A percentile compares a stretch with the other conserved stretches of the same genome.
phyloP scores from a whole-genome alignment of 805 yeast species.

The Ogataea chonburiensis region DNA sequence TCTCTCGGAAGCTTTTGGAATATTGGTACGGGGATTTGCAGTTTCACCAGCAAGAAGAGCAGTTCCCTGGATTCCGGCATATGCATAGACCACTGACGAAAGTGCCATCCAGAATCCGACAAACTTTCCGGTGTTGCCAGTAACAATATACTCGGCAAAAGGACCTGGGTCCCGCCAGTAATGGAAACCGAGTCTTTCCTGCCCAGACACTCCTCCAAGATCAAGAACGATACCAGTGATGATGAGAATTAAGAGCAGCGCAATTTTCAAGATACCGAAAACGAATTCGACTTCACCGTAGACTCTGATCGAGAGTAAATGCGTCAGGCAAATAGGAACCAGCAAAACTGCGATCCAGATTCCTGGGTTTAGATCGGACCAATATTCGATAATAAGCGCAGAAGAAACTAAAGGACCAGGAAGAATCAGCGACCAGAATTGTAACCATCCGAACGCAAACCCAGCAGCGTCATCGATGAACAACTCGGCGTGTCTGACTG shows the following conservation, averaged over 20 bases:
- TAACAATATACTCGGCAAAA: slow-evolving; percentile 44
- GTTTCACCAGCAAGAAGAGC: slow-evolving; percentile 27
- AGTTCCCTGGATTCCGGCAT: slow-evolving; percentile 45
- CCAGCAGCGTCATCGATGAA: slow-evolving; percentile 50
- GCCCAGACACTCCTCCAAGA: slow-evolving; percentile 60
- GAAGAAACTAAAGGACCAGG: slow-evolving; percentile 61
- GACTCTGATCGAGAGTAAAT: slow-evolving; percentile 48
- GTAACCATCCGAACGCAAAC: slow-evolving; percentile 50
- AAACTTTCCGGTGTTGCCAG: slow-evolving; percentile 51
- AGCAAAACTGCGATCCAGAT: slow-evolving; percentile 57
- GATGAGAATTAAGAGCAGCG: slow-evolving; percentile 58
- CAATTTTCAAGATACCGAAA: slow-evolving; percentile 59
- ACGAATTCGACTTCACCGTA: slow-evolving; percentile 55
- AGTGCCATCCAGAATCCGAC: slow-evolving; percentile 46
- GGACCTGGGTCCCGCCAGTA: slow-evolving; percentile 35
- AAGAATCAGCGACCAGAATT: slow-evolving; percentile 44
- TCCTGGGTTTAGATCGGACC: slow-evolving; percentile 54
- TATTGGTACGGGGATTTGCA: slow-evolving; percentile 23
- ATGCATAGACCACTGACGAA: slow-evolving; percentile 59
- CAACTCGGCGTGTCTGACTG: slow-evolving; percentile 33
- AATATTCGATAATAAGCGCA: slow-evolving; percentile 52
- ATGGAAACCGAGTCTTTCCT: slow-evolving; percentile 40
- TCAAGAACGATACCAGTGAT: slow-evolving; percentile 51
- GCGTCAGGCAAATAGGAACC: slow-evolving; percentile 41
- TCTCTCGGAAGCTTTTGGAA: slow-evolving; percentile 26